Evolutionary conservation across 1,284 basidiomycete species (phyloP).

Genomic region (Malassezia slooffiae): DNA sequence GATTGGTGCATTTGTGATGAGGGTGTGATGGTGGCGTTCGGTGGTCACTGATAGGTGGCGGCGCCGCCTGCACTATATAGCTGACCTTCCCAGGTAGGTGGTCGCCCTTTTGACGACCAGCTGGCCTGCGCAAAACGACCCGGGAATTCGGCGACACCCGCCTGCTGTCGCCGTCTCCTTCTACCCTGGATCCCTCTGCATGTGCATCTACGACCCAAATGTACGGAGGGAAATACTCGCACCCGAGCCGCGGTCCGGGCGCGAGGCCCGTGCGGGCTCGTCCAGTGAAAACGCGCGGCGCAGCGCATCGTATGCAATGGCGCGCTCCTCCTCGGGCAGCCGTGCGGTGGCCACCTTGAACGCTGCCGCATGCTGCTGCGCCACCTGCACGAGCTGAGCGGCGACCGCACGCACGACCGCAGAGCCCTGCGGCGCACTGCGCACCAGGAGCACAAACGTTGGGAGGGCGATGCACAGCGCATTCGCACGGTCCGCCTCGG

Average conservation of each 20-base stretch:
- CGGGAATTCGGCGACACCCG: too few species aligned
- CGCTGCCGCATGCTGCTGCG: slow-evolving; percentile 60
- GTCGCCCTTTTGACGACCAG: too few species aligned
- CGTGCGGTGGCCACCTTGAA: slow-evolving; percentile 77
- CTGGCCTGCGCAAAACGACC: too few species aligned
- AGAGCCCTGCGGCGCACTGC: slow-evolving; percentile 50
- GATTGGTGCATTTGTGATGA: too few species aligned
- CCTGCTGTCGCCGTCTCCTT: too few species aligned
- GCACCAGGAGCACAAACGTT: slow-evolving; percentile 61
- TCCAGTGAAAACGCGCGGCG: too few species aligned
- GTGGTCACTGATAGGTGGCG: too few species aligned
- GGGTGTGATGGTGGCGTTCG: too few species aligned
- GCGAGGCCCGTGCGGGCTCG: slow-evolving; percentile 1
- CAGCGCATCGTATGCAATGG: slow-evolving; percentile 3
- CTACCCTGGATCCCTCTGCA: too few species aligned
- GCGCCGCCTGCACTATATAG: too few species aligned
- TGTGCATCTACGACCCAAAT: slow-evolving; percentile 9
- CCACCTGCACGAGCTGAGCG: slow-evolving; percentile 65
- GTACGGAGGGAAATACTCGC: slow-evolving; percentile 10
- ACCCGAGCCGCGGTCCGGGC: background rate
- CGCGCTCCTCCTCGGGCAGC: slow-evolving; percentile 46
- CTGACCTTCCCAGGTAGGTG: too few species aligned
- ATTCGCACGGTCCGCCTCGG: slow-evolving; percentile 49
- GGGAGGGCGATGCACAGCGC: slow-evolving; percentile 7
- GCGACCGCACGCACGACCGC: slow-evolving; percentile 48